Evolutionary conservation across 2,329 filamentous ascomycete species (phyloP).

Genomic region (Cladosporium austrohemisphaericum): DNA sequence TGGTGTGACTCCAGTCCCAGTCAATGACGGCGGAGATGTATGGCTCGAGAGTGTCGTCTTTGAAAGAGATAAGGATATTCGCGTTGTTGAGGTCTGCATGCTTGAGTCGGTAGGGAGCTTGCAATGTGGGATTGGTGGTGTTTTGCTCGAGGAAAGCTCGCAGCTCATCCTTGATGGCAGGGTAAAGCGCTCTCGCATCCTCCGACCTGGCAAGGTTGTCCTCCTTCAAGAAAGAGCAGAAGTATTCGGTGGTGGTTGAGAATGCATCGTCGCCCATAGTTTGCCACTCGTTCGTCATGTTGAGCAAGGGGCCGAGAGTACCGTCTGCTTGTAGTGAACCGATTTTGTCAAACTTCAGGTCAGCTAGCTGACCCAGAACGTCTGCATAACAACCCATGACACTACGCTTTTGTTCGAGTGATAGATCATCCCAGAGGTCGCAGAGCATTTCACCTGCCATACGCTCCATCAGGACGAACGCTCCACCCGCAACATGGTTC

Average conservation of each 20-base stretch:
- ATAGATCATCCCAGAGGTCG: conserved; percentile 15
- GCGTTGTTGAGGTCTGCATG: conserved; percentile 19
- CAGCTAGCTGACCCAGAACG: neutral
- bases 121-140: neutral
- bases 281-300: neutral
- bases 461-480: conserved; percentile 20
- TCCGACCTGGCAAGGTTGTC: neutral
- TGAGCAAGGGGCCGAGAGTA: conserved; percentile 11
- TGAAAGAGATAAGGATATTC: conserved; percentile 15
- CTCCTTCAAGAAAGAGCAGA: neutral
- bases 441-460: conserved; percentile 12
- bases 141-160: neutral
- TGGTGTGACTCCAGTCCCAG: conserved; percentile 19
- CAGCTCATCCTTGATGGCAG: neutral
- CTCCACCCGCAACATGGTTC: conserved; percentile 17
- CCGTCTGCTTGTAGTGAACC: conserved; percentile 14
- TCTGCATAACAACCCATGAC: conserved; percentile 6
- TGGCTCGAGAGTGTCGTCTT: neutral
- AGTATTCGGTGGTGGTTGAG: neutral
- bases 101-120: conserved; percentile 16
- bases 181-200: neutral
- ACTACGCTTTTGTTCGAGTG: conserved; percentile 5
- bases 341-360: conserved; percentile 15
- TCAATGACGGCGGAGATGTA: conserved; percentile 19
- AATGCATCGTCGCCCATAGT: neutral